phyloP scores from a whole-genome alignment of 306 rosid species.

The Glycyrrhiza uralensis region DNA sequence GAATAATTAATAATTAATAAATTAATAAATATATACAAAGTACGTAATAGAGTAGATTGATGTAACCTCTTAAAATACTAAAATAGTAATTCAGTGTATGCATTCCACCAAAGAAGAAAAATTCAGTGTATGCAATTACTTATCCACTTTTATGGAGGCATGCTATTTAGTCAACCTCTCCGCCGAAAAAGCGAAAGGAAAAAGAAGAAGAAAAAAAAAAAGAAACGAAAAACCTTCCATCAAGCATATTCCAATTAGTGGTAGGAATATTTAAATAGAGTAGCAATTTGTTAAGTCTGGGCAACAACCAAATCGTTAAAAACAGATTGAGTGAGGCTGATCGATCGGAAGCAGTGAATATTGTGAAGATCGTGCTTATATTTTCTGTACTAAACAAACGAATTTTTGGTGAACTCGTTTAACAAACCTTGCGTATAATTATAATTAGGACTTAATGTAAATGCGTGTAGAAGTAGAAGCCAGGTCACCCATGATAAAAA shows the following conservation, averaged over 20 bases:
- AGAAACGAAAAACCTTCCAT: not conserved
- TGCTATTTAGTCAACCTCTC: not conserved
- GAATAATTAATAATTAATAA: no score
- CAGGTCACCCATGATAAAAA: no score
- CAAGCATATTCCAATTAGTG: constrained; percentile 16
- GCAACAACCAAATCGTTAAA: not conserved
- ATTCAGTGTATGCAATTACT: not conserved
- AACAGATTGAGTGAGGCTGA: not conserved
- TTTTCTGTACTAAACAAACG: not conserved
- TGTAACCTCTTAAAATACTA: not conserved
- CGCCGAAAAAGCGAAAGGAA: no score
- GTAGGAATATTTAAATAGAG: not conserved
- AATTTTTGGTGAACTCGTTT: not conserved
- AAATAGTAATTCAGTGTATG: not conserved
- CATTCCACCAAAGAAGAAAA: not conserved
- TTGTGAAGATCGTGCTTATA: not conserved
- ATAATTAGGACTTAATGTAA: not conserved
- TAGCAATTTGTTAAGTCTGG: not conserved
- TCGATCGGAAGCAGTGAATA: not conserved
- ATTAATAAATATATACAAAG: not conserved
- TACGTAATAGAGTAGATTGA: not conserved
- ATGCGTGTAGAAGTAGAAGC: constrained; percentile 18
- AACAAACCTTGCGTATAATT: not conserved
- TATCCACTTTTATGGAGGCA: not conserved
- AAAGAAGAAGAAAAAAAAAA: not conserved